phyloP scores from a whole-genome alignment of 331 rosid species.

The Quercus tomentella region DNA sequence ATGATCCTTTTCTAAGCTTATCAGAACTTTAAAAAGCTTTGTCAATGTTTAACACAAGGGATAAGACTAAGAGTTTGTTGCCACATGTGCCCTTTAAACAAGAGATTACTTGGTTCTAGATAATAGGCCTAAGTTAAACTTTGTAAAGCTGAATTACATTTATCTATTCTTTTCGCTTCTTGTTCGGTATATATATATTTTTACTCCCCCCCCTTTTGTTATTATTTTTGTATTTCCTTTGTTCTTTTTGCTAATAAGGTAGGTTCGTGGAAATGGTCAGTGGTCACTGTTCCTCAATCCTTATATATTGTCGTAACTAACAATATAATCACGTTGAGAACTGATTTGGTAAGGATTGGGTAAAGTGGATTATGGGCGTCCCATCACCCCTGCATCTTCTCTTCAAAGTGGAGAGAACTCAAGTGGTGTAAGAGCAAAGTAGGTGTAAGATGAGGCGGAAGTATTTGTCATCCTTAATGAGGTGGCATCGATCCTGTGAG shows the following conservation, averaged over 20 bases:
- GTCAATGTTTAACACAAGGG: conserved; percentile 22
- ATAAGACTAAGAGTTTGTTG: conserved; percentile 14
- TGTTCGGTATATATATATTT: background rate
- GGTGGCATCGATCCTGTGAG: too few species aligned
- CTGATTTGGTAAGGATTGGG: too few species aligned
- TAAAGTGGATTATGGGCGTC: too few species aligned
- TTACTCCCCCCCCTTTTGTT: too few species aligned
- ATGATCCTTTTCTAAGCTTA: conserved; percentile 16
- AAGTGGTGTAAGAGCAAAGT: too few species aligned
- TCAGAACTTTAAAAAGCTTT: conserved; percentile 12
- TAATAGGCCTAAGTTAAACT: background rate
- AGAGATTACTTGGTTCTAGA: conserved; percentile 1
- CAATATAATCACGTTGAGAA: background rate
- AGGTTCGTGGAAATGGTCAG: background rate
- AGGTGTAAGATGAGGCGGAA: too few species aligned
- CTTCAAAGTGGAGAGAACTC: too few species aligned
- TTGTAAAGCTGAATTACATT: background rate
- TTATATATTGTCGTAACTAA: background rate
- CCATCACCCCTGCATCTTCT: too few species aligned
- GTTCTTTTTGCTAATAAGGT: background rate
- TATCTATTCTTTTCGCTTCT: background rate
- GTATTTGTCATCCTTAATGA: too few species aligned
- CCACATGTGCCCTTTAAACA: conserved; percentile 17
- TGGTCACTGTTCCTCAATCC: background rate
- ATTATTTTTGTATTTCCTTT: background rate